Evolutionary conservation across 73 alveolate species (phyloP), one percentile per base, ranked within the genome.

Genomic region (Paramecium caudatum): DNA sequence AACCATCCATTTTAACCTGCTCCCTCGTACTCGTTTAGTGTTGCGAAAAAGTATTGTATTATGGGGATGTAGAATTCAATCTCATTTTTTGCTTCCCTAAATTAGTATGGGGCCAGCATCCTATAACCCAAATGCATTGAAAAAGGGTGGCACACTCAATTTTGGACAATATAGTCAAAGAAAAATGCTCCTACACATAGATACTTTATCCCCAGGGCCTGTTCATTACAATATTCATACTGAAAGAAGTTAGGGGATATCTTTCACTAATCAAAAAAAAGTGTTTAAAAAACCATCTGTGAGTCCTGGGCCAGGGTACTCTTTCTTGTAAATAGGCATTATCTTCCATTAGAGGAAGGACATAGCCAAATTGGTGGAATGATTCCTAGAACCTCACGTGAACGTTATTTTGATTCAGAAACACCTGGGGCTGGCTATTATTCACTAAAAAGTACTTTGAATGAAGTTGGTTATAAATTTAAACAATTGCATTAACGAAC

Each of bases 221-320:
- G 15, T 65, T 55, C 80, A 55, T 55, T 55, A 55, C 30, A 55
- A 37, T 12, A 55, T 55, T 4, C 23, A 55, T 23, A 23, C 46
- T 9, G 9, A 3, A 12, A 55, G 80, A 55, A 55, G 80, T 55
- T 55, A 55, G n/a, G 80, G 80, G 23, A 43, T 55, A 27, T 55
- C 84, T 13, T 34, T 68, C 37, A 30, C 84, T 5, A 68, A 68
- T 68, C 34, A 47, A 6, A 68, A 68, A n/a, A 32, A 34, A 9
- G 7, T 15, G 17, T 33, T 13, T 32, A 10, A 32, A 49, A 8
- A 32, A 68, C 50, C 80, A 8, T 1, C 46, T 55, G 46, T 21
- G 12, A 55, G 45, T 55, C 80, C 80, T 23, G 80, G 80, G 80
- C 80, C 80, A 55, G 80, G 80, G 80, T 55, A 55, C 30, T 55